Base-by-base conservation (phyloP, 345 rosid genomes). In the Citrus unshiu region DNA sequence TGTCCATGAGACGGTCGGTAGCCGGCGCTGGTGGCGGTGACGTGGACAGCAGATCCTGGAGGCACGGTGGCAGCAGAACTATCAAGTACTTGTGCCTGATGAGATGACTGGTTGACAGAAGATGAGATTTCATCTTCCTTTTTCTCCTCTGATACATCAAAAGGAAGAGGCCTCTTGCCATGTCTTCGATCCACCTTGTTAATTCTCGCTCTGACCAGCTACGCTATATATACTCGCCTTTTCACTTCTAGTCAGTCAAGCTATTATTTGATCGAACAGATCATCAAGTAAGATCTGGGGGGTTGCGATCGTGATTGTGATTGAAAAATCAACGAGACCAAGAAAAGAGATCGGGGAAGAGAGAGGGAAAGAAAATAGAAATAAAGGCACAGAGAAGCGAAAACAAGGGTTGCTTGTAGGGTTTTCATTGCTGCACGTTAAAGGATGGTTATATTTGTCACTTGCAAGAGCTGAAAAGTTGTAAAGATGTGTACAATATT, bases 91-190 rank as follows among this genome's bases (percentile, higher is more conserved):
- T 51, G 51, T 32, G 37, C 22, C 37, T 30, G 70, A 32, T 9
- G 6, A 16, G 40, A 70, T 49, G 6, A 70, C 27, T 46, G 19
- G 18, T 70, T 24, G 43, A 39, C 13, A 66, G 14, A 57, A 59
- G 35, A 35, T 32, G 56, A 27, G 7, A 56, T 25, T 27, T 73
- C 66, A 32, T 77, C 78, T 61, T 73, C 78, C 70, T 68, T 77
- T 61, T 70, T 63, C 69, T 72, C 73, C 25, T 76, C 72, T 25
- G 83, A 76, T 77, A 25, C 57, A 81, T 77, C 84, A 69, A 25
- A 59, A 77, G 81, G 78, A 77, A 77, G 75, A 73, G 84, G 78
- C 78, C 78, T 68, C 84, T 77, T 81, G 21, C 84, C 84, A 77
- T 73, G 81, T 37, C 75, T 68, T 12, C 63, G 74, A 81, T 81